Conservation (phyloP, 352 stramenopile genomes). For the Globisporangium megalacanthum region DNA sequence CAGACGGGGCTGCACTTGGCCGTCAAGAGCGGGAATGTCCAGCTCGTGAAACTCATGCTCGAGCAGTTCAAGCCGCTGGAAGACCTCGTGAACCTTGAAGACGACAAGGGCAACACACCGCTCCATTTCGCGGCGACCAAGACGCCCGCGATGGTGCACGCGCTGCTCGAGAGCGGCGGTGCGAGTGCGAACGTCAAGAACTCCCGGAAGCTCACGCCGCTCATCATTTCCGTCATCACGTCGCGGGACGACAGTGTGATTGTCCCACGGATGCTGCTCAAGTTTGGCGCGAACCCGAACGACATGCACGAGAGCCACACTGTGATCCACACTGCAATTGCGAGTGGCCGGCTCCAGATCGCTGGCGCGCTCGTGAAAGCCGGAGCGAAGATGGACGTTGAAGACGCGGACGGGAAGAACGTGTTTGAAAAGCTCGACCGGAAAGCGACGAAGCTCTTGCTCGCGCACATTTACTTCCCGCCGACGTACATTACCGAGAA, state of each 20-base stretch:
- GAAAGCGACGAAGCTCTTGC: conserved; percentile 59
- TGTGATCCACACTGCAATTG: conserved; percentile 83
- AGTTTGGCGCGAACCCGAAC: conserved; percentile 84
- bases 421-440: conserved; percentile 83
- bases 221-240: conserved; percentile 88
- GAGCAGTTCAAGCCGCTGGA: conserved; percentile 77
- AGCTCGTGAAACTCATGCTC: conserved; percentile 76
- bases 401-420: conserved; percentile 78
- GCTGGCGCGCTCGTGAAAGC: conserved; percentile 71
- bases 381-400: conserved; percentile 85
- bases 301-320: conserved; percentile 87
- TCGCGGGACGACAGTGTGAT: conserved; percentile 78
- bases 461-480: conserved; percentile 85
- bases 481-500: conserved; percentile 86
- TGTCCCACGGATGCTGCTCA: conserved; percentile 84
- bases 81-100: conserved; percentile 78
- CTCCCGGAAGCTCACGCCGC: conserved; percentile 74
- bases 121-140: conserved; percentile 86
- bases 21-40: conserved; percentile 79
- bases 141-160: conserved; percentile 75
- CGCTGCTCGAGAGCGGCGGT: conserved; percentile 61
- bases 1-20: conserved; percentile 78
- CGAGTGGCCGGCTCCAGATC: conserved; percentile 55
- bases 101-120: conserved; percentile 86
- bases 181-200: conserved; percentile 85